phyloP scores from a whole-genome alignment of 768 basidiomycete species.

The Paxillus ammoniavirescens region DNA sequence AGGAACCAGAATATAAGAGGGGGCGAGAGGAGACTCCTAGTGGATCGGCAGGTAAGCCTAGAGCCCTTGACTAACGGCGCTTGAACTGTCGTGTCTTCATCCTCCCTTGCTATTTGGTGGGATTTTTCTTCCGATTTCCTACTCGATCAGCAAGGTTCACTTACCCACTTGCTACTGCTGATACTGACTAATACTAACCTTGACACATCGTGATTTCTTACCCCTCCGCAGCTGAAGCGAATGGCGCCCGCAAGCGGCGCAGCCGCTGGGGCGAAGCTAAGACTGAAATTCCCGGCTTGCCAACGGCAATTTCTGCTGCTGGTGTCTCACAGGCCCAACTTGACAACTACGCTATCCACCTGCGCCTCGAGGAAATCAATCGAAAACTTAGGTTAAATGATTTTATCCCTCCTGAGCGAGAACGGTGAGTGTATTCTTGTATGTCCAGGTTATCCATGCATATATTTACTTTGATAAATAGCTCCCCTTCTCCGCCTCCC shows the following conservation, averaged over 20 bases:
- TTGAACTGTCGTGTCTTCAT: slow-evolving; percentile 38
- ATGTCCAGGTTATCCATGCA: background rate
- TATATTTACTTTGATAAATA: slow-evolving; percentile 31
- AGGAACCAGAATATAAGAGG: slow-evolving; percentile 57
- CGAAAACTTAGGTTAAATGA: slow-evolving; percentile 92
- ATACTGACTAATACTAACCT: slow-evolving; percentile 57
- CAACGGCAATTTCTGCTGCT: slow-evolving; percentile 89
- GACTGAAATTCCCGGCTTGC: slow-evolving; percentile 87
- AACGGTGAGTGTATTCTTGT: slow-evolving; percentile 52
- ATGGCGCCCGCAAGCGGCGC: slow-evolving; percentile 89
- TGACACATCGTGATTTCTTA: slow-evolving; percentile 40
- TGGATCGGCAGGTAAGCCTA: slow-evolving; percentile 73
- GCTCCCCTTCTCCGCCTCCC: slow-evolving; percentile 95
- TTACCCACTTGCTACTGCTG: slow-evolving; percentile 35
- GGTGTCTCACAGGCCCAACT: slow-evolving; percentile 95
- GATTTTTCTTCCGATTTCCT: slow-evolving; percentile 23
- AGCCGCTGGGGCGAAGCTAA: slow-evolving; percentile 98
- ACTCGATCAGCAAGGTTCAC: slow-evolving; percentile 28
- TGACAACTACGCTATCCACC: slow-evolving; percentile 95
- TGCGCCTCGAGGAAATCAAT: slow-evolving; percentile 96
- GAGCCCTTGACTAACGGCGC: slow-evolving; percentile 33
- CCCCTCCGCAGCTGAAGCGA: slow-evolving; percentile 66
- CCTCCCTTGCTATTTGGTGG: slow-evolving; percentile 35
- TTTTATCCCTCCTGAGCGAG: slow-evolving; percentile 92
- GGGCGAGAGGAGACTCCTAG: slow-evolving; percentile 71